Conservation (phyloP, 192 early-diverging fungal species). For the Phycomyces nitens region DNA sequence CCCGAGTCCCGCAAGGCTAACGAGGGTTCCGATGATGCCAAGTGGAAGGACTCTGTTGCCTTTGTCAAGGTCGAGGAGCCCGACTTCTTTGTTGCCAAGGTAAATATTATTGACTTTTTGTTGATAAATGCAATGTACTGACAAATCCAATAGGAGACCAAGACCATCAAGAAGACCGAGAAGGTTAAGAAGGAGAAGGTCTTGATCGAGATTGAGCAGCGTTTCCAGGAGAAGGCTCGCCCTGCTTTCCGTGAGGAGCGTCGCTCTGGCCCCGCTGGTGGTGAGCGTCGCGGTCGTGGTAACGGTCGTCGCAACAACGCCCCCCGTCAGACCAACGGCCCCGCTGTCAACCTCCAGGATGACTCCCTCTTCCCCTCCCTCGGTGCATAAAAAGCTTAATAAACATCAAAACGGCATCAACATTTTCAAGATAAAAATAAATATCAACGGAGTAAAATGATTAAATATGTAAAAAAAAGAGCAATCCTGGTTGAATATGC, state of each 20-base stretch:
- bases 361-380: slow-evolving; percentile 69
- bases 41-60: slow-evolving; percentile 77
- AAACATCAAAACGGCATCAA: slow-evolving; percentile 3
- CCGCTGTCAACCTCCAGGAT: slow-evolving; percentile 65
- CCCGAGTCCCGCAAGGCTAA: slow-evolving; percentile 77
- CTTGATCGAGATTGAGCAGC: slow-evolving; percentile 74
- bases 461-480: neutral
- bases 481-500: too few relatives aligned
- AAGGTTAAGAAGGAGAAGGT: slow-evolving; percentile 74
- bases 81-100: slow-evolving; percentile 73
- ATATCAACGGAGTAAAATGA: neutral
- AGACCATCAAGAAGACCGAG: slow-evolving; percentile 38
- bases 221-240: slow-evolving; percentile 69
- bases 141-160: slow-evolving; percentile 32
- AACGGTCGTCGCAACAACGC: slow-evolving; percentile 35
- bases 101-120: too few relatives aligned
- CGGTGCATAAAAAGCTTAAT: slow-evolving; percentile 28
- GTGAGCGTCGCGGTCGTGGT: slow-evolving; percentile 43
- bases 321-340: slow-evolving; percentile 42
- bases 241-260: slow-evolving; percentile 56
- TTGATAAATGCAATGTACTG: too few relatives aligned
- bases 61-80: slow-evolving; percentile 71
- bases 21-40: slow-evolving; percentile 77
- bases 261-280: slow-evolving; percentile 35
- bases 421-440: slow-evolving; percentile 4